Base-by-base conservation (phyloP, 2,329 filamentous ascomycete genomes). In the Diaporthe longicolla region DNA sequence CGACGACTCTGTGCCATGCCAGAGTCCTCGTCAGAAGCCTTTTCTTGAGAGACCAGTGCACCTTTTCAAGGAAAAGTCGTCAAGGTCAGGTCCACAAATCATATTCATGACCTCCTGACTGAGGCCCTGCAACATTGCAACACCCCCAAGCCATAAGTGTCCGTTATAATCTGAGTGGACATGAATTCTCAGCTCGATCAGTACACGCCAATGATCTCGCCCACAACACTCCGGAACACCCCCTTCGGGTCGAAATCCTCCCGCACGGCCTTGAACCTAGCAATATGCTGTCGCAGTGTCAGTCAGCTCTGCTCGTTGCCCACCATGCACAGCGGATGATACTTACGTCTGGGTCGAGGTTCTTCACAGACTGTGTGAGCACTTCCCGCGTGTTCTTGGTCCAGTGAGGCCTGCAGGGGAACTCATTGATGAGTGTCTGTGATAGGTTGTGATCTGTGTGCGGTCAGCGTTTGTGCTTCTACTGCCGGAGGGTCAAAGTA, bases 301-400 rank as follows among this genome's bases (percentile, higher is more conserved):
- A 65, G 72, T n/a, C 13, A 57, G 4, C 37, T 7, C 66, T 66
- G 32, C 4, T 54, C 6, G 2, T 9, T 72, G 32, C 29, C 40
- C 7, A 43, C 69, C n/a, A 32, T 45, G n/a, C 58, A 52, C 21
- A 43, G 66, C 1, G 15, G 0, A 2, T 5, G 24, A 11, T 3
- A 78, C 82, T 81, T 74, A 83, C 83, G n/a, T 81, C 78, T 0
- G 85, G 83, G 74, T 89, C 87, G 26, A 88, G 76, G 65, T 88
- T 86, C 80, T 87, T 85, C 54, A 83, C 84, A 0, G 84, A 79
- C 59, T 84, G 82, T 66, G 81, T 77, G 69, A 88, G 85, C 11
- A 88, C 82, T 29, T 87, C 85, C 24, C 87, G 80, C 5, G 85
- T 87, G 76, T 88, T 88, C 81, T 88, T 89, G 15, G 87, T 88